A percentile compares a stretch with the other conserved stretches of the same genome.
Evolutionary conservation across 352 stramenopile species (phyloP).

Genomic region (Poterioochromonas sp.): DNA sequence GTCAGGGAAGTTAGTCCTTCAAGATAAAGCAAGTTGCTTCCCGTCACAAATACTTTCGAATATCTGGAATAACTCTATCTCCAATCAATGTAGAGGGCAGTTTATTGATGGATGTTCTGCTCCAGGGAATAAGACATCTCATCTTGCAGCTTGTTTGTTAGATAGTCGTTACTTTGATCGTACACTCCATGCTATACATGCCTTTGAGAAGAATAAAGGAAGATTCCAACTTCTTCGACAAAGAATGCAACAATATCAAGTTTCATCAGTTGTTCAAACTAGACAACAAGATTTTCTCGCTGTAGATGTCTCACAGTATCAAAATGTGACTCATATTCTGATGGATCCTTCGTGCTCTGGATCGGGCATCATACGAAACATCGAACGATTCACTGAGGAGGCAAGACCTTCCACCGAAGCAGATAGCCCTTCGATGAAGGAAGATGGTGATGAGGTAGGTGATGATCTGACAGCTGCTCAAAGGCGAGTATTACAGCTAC

Average conservation of each 20-base stretch:
- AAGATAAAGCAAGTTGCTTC: slow-evolving; percentile 97
- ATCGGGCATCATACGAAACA: slow-evolving; percentile 82
- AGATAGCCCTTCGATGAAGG: slow-evolving; percentile 42
- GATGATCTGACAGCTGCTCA: slow-evolving; percentile 45
- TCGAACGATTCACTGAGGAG: slow-evolving; percentile 51
- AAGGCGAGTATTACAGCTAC: slow-evolving; percentile 73
- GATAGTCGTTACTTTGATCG: background rate
- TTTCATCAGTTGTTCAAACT: slow-evolving; percentile 54
- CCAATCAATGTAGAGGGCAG: slow-evolving; percentile 47
- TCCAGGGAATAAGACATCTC: slow-evolving; percentile 96
- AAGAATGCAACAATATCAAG: slow-evolving; percentile 68
- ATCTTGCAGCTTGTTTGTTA: slow-evolving; percentile 80
- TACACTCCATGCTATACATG: too few species aligned
- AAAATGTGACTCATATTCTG: slow-evolving; percentile 77
- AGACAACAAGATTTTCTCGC: slow-evolving; percentile 81
- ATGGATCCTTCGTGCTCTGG: slow-evolving; percentile 91
- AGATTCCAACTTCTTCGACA: slow-evolving; percentile 72
- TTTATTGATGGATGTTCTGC: slow-evolving; percentile 92
- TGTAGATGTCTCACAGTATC: slow-evolving; percentile 62
- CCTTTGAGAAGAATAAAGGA: slow-evolving; percentile 77
- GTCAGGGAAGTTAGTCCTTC: slow-evolving; percentile 74
- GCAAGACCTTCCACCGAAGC: slow-evolving; percentile 37
- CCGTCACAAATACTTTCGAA: slow-evolving; percentile 79
- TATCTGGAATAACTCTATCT: background rate
- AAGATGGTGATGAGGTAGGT: slow-evolving; percentile 38